Base-by-base conservation (phyloP, 2,329 filamentous ascomycete genomes). In the Alternaria gansuensis region DNA sequence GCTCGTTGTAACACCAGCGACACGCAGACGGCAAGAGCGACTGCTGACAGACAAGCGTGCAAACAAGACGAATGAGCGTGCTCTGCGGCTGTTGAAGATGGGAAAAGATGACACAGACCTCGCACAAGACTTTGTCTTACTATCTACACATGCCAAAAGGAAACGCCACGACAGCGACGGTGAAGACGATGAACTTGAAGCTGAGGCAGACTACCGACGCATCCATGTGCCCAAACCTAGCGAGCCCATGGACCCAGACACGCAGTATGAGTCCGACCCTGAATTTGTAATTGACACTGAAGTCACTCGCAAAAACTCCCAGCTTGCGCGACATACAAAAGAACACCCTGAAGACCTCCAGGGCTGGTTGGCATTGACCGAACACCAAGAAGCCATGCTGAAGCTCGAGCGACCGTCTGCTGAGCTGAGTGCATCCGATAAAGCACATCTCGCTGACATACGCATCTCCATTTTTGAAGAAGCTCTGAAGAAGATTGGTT, bases 381-480 rank as follows among this genome's bases (percentile, higher is more conserved):
- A 87, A 7, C 88, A 96, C 60, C 94, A 98, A 77, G 87, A 92
- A 61, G 75, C 78, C 2, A 81, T 96, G 54, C 79, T 94, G 40
- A 80, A 80, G 51, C 79, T 82, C 24, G 81, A 82, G 26, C 78
- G 82, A 23, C 77, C 60, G 1, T 41, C 72, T 70, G 60, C 80
- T 79, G 70, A 82, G 72, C 29, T 79, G 24, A 88, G 86, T 0
- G 79, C 81, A 28, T 85, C 88, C 3, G 90, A 95, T 70, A 80
- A 82, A 50, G 84, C 84, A 61, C 89, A 89, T 62, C 86, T 91
- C 54, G 88, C 92, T 3, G 90, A 95, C 63, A 87, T 97, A 54
- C 94, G 92, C 65, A 79, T 96, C 2, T 87, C 89, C 2, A 86
- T 96, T 60, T 91, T 93, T 60, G 87, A 94, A 64, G 88, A 92